These are phyloP conservation scores for Pelargonium myrrhifolium DNA, from an alignment of 441 rosid genomes.

Conservation along the genomic window DNA sequence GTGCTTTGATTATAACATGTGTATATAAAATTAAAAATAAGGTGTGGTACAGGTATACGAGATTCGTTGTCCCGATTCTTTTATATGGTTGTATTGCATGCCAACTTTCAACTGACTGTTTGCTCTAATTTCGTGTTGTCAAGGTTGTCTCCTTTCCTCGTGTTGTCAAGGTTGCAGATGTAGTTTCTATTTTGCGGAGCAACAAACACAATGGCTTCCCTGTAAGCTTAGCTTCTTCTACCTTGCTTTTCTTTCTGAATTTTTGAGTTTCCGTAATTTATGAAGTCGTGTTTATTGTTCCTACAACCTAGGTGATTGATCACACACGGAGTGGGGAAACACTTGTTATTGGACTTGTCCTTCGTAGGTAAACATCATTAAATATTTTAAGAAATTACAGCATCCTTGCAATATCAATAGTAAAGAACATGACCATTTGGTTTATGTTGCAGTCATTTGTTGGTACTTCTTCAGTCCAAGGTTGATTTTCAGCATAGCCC, in stretches of 20 bases:
- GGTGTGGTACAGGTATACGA: neutral
- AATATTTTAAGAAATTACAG: slow-evolving; percentile 10
- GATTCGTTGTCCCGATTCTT: neutral
- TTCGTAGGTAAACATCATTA: slow-evolving; percentile 57
- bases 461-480: slow-evolving; percentile 93
- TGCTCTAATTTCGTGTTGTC: slow-evolving; percentile 17
- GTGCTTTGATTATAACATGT: neutral
- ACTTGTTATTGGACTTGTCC: slow-evolving; percentile 81
- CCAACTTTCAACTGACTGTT: slow-evolving; percentile 9
- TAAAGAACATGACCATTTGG: slow-evolving; percentile 20
- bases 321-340: slow-evolving; percentile 86
- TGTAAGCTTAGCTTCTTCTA: slow-evolving; percentile 37
- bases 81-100: neutral
- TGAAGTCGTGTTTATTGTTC: slow-evolving; percentile 10
- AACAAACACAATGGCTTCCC: slow-evolving; percentile 93
- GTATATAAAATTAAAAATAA: neutral
- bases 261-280: slow-evolving; percentile 14
- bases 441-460: slow-evolving; percentile 67
- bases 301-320: slow-evolving; percentile 63
- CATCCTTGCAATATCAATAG: neutral
- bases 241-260: slow-evolving; percentile 7
- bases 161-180: slow-evolving; percentile 77
- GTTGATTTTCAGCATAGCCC: slow-evolving; percentile 96
- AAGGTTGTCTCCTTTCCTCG: slow-evolving; percentile 90
- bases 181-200: slow-evolving; percentile 72